A percentile compares a stretch with the other conserved stretches of the same genome.
These are phyloP conservation scores for Cicer cuneatum DNA, from an alignment of 306 rosid species.

Conservation along the genomic window DNA sequence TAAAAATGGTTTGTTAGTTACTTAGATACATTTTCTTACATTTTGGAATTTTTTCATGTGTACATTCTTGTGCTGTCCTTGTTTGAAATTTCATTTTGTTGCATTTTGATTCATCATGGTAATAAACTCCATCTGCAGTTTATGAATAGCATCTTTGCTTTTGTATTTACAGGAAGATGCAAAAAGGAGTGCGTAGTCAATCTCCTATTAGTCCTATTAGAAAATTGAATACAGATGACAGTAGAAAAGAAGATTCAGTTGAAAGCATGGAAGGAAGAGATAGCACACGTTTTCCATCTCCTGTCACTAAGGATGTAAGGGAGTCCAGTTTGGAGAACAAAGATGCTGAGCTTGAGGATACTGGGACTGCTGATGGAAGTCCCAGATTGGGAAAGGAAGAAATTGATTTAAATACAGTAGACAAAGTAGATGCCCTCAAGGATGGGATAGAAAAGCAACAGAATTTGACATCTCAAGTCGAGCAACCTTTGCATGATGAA, in stretches of 20 bases:
- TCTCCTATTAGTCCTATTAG: slow-evolving; percentile 59
- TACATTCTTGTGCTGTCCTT: slow-evolving; percentile 10
- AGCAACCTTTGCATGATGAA: slow-evolving; percentile 65
- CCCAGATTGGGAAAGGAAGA: slow-evolving; percentile 67
- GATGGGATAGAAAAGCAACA: slow-evolving; percentile 59
- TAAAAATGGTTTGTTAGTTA: slow-evolving; percentile 9
- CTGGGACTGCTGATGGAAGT: slow-evolving; percentile 63
- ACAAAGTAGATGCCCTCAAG: slow-evolving; percentile 46
- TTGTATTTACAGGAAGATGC: slow-evolving; percentile 55
- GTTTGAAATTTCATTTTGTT: slow-evolving; percentile 1
- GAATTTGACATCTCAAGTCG: slow-evolving; percentile 58
- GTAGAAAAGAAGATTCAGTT: slow-evolving; percentile 67
- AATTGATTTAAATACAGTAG: slow-evolving; percentile 41
- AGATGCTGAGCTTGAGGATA: slow-evolving; percentile 64
- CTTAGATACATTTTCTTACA: background rate
- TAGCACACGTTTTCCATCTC: slow-evolving; percentile 60
- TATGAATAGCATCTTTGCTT: slow-evolving; percentile 23
- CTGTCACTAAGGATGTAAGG: slow-evolving; percentile 53
- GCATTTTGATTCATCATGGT: slow-evolving; percentile 16
- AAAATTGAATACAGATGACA: slow-evolving; percentile 52
- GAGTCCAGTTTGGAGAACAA: slow-evolving; percentile 71
- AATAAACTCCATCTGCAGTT: slow-evolving; percentile 35
- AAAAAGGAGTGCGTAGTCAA: slow-evolving; percentile 52
- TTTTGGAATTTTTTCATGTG: background rate
- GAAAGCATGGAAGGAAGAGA: slow-evolving; percentile 74